phyloP scores from a whole-genome alignment of 2,329 filamentous ascomycete genomes.

The Penicillium sp. region DNA sequence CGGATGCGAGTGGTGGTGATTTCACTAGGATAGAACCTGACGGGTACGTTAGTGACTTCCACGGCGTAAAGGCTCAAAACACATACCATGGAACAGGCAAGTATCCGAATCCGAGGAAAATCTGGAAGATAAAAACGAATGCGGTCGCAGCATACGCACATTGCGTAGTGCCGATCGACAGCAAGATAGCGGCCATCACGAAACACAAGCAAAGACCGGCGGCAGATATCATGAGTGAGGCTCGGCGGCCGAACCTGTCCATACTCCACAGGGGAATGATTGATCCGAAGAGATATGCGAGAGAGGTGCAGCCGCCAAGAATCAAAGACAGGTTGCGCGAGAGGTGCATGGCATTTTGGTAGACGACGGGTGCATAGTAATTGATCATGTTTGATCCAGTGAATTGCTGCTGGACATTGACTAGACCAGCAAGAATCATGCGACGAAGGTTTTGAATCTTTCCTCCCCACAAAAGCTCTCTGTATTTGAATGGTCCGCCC shows the following conservation, averaged over 20 bases:
- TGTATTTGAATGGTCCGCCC: conserved; percentile 37
- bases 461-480: conserved; percentile 35
- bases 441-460: conserved; percentile 34
- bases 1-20: conserved; percentile 44
- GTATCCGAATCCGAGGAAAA: conserved; percentile 46
- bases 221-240: conserved; percentile 42
- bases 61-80: too few relatives aligned
- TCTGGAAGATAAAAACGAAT: conserved; percentile 48
- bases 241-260: conserved; percentile 44
- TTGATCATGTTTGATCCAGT: conserved; percentile 40
- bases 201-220: conserved; percentile 47
- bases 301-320: conserved; percentile 48
- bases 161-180: conserved; percentile 32
- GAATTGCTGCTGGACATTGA: conserved; percentile 39
- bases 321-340: conserved; percentile 52
- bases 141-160: conserved; percentile 44
- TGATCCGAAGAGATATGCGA: conserved; percentile 42
- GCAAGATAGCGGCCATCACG: conserved; percentile 39
- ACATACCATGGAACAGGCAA: conserved; percentile 43
- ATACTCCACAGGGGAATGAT: conserved; percentile 44
- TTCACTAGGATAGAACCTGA: conserved; percentile 42
- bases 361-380: conserved; percentile 43
- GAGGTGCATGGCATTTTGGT: conserved; percentile 40
- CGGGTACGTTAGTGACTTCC: neutral
- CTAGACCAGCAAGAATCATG: conserved; percentile 33